A percentile compares a stretch with the other conserved stretches of the same genome.
These are phyloP conservation scores for Ceratobasidium papillatum DNA, from an alignment of 1,284 basidiomycete species.

Conservation along the genomic window DNA sequence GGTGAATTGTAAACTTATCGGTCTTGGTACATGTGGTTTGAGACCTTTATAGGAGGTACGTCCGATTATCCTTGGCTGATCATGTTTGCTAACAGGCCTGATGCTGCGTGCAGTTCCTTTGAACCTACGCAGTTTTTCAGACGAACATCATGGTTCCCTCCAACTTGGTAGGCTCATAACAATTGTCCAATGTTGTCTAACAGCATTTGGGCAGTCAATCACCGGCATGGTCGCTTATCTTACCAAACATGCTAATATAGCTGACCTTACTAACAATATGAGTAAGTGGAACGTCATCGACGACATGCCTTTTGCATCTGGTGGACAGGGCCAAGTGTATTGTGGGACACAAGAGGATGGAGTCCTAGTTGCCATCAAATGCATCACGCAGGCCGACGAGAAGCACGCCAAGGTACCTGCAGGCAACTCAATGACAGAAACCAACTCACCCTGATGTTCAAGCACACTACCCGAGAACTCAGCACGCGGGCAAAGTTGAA, in stretches of 20 bases:
- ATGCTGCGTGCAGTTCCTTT: too few species aligned
- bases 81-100: too few species aligned
- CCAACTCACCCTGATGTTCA: neutral
- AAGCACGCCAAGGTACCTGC: neutral
- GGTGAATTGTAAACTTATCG: too few species aligned
- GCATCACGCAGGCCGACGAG: neutral
- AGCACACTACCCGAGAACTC: slow-evolving; percentile 4
- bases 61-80: too few species aligned
- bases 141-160: too few species aligned
- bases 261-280: neutral
- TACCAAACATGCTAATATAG: neutral
- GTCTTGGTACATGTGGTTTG: too few species aligned
- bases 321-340: neutral
- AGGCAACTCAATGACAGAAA: neutral
- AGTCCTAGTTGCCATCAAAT: neutral
- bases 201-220: too few species aligned
- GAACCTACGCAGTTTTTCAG: too few species aligned
- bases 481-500: neutral
- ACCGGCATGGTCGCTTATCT: neutral
- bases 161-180: too few species aligned
- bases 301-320: neutral
- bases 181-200: too few species aligned
- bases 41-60: too few species aligned
- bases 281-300: too few species aligned
- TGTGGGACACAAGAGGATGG: neutral